Base-by-base conservation (phyloP, 495 filamentous ascomycete species). In the Penicillium roqueforti region DNA sequence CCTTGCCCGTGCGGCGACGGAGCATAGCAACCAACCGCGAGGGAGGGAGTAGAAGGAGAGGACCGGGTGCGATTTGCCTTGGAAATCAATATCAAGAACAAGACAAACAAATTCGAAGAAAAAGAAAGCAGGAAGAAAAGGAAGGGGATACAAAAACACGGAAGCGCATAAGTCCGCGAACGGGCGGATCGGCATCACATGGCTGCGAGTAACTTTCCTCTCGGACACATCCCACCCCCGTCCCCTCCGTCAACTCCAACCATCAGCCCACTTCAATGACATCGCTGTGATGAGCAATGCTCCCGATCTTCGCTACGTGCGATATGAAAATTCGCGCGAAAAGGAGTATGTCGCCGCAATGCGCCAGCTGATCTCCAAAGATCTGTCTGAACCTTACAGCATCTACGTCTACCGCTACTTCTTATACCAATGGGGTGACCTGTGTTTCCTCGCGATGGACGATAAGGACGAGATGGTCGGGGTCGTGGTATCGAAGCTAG, bases 351-450 rank as follows among this genome's bases (percentile, higher is more conserved):
- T 97, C 40, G 83, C 90, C 41, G 82, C 88, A 20, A 97, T 99
- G 73, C 83, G 95, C 47, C 83, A 90, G 51, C 72, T 99, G 63
- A 99, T 99, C 66, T 95, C 92, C 25, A 93, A 92, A 55, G 95
- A 97, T 66, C 83, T 99, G 25, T 97, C 92, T 53, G 95, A 99
- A 67, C 95, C 95, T 2, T 99, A 99, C 72, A 97, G 93, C 73
- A 97, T 99, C 66, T 99, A 97, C 72, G 95, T 99, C 45, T 99
- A 97, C 74, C 83, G 95, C 25, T 99, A 97, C 75, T 99, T 99
- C 65, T 77, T 99, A 16, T 97, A 93, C 68, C 89, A 97, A 83
- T 99, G 95, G 95, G 89, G 88, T 18, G 86, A 97, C 59, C 76
- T 99, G 19, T 97, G 95, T 64, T 97, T 88, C 68, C 89, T 98